Conservation (phyloP, 805 yeast species). For the Saccharomycopsis capsularis region DNA sequence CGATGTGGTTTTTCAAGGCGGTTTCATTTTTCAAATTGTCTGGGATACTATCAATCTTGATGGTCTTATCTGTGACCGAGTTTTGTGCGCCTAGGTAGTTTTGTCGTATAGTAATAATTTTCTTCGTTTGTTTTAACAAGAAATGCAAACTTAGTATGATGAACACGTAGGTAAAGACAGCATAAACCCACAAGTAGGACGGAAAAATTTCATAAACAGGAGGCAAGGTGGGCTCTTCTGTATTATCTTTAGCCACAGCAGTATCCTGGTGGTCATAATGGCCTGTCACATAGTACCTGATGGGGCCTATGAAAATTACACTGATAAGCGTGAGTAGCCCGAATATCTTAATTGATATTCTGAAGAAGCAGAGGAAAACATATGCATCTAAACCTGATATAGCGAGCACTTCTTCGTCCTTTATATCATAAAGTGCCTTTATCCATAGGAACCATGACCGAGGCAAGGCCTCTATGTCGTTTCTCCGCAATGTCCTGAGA, state of each 20-base stretch:
- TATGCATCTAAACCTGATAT: slow-evolving; percentile 85
- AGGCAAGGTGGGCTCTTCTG: slow-evolving; percentile 10
- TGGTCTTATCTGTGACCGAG: slow-evolving; percentile 54
- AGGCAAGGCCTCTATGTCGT: slow-evolving; percentile 40
- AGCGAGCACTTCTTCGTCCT: slow-evolving; percentile 45
- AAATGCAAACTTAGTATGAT: slow-evolving; percentile 40
- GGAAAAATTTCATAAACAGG: slow-evolving; percentile 27
- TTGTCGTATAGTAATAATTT: slow-evolving; percentile 47
- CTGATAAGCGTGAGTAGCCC: slow-evolving; percentile 40
- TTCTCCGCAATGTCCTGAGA: slow-evolving; percentile 43
- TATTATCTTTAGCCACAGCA: background rate
- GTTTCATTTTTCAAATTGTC: slow-evolving; percentile 36
- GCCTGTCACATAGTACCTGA: slow-evolving; percentile 47
- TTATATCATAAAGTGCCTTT: slow-evolving; percentile 37
- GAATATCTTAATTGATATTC: slow-evolving; percentile 62
- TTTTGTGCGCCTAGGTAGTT: slow-evolving; percentile 52
- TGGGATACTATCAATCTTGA: slow-evolving; percentile 50
- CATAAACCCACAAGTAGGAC: slow-evolving; percentile 44
- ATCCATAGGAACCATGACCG: slow-evolving; percentile 48
- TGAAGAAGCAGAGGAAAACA: slow-evolving; percentile 86
- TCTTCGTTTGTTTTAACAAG: slow-evolving; percentile 40
- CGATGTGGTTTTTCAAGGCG: slow-evolving; percentile 42
- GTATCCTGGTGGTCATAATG: slow-evolving; percentile 33
- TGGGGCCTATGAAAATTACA: slow-evolving; percentile 42
- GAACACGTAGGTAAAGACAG: slow-evolving; percentile 49